phyloP scores from a whole-genome alignment of 2,329 filamentous ascomycete genomes.

The Neonectria magnoliae region DNA sequence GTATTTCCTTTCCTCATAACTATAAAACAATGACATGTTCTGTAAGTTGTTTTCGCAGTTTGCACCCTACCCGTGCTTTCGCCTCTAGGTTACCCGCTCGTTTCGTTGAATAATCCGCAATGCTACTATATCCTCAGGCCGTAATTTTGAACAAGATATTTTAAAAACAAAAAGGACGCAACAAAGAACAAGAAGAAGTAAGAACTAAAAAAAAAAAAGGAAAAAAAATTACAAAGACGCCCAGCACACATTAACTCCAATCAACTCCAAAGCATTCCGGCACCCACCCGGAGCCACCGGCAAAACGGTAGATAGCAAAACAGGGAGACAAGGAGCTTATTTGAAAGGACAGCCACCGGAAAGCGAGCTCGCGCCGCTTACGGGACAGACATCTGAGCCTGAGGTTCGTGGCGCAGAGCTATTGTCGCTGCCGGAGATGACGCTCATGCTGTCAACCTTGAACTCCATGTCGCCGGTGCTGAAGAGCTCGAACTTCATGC shows the following conservation, averaged over 20 bases:
- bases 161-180: background rate
- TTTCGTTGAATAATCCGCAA: slow-evolving; percentile 28
- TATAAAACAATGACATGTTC: slow-evolving; percentile 27
- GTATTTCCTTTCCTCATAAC: slow-evolving; percentile 20
- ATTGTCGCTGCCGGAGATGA: slow-evolving; percentile 33
- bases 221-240: slow-evolving; percentile 1
- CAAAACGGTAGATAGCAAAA: background rate
- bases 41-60: slow-evolving; percentile 25
- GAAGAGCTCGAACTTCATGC: slow-evolving; percentile 60
- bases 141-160: slow-evolving; percentile 20
- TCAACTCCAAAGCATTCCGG: slow-evolving; percentile 9
- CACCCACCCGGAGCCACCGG: slow-evolving; percentile 12
- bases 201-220: background rate
- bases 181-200: background rate
- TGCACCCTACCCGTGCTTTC: slow-evolving; percentile 14
- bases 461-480: slow-evolving; percentile 56
- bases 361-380: slow-evolving; percentile 25
- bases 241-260: slow-evolving; percentile 14
- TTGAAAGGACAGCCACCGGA: slow-evolving; percentile 23
- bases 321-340: background rate
- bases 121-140: slow-evolving; percentile 13
- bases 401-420: slow-evolving; percentile 27
- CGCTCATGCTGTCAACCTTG: slow-evolving; percentile 46
- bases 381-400: slow-evolving; percentile 17
- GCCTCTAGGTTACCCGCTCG: slow-evolving; percentile 26